Evolutionary conservation across 2,329 filamentous ascomycete species (phyloP).

Genomic region (Fusarium begoniae): DNA sequence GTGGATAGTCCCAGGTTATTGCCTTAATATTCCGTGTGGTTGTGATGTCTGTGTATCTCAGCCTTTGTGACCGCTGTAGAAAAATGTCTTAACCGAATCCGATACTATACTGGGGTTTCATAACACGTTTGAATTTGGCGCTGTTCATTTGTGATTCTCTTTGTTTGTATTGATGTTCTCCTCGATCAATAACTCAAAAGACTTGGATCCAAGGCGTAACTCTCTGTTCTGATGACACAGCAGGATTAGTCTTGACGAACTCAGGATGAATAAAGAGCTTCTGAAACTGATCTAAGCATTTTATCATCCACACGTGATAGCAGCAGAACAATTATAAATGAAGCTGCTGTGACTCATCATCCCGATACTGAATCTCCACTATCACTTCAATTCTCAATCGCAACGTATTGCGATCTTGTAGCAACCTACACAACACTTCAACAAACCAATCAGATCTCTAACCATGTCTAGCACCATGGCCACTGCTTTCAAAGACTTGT

Average conservation of each 20-base stretch:
- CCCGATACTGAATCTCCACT: background rate
- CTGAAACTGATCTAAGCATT: background rate
- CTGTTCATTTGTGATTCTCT: background rate
- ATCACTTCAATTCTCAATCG: background rate
- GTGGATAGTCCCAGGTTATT: background rate
- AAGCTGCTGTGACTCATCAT: background rate
- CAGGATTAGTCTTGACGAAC: background rate
- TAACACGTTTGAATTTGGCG: background rate
- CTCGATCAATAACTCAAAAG: background rate
- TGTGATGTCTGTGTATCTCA: background rate
- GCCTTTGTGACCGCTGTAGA: background rate
- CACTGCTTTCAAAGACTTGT: background rate
- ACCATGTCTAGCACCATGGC: background rate
- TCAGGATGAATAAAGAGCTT: background rate
- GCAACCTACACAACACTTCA: background rate
- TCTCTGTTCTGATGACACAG: background rate
- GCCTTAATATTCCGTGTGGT: rapidly evolving
- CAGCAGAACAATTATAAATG: background rate
- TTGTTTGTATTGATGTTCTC: background rate
- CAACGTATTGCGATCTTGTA: background rate
- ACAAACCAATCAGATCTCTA: background rate
- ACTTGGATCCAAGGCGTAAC: background rate
- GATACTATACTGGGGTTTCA: too few species aligned
- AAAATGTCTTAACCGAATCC: background rate
- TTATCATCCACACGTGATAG: background rate